These are phyloP conservation scores for Colletotrichum sp. DNA, from an alignment of 2,329 filamentous ascomycete species.

Conservation along the genomic window DNA sequence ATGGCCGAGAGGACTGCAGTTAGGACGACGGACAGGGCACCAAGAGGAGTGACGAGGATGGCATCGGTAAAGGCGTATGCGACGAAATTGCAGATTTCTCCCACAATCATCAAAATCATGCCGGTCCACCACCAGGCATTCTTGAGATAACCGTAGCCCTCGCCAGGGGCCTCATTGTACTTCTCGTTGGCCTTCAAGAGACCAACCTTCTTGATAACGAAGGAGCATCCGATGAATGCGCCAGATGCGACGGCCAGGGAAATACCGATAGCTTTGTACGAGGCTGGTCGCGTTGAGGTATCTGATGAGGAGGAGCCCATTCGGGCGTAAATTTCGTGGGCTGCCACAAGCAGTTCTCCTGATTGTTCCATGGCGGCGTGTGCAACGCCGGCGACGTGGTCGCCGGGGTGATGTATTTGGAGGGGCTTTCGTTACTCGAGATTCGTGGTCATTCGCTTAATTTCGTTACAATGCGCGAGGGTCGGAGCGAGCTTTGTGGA, in stretches of 20 bases:
- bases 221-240: conserved; percentile 91
- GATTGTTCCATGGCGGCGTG: conserved; percentile 13
- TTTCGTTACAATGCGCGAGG: background rate
- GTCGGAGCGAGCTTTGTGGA: background rate
- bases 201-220: conserved; percentile 94
- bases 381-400: conserved; percentile 4
- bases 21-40: conserved; percentile 90
- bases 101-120: conserved; percentile 96
- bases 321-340: conserved; percentile 18
- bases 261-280: conserved; percentile 88
- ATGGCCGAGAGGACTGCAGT: conserved; percentile 91
- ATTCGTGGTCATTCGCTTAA: conserved; percentile 8
- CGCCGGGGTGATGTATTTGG: conserved; percentile 10
- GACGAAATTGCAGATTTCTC: conserved; percentile 96
- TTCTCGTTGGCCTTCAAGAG: conserved; percentile 92
- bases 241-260: conserved; percentile 85
- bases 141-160: conserved; percentile 97
- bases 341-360: conserved; percentile 9
- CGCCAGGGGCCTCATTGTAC: conserved; percentile 93
- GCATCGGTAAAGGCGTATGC: conserved; percentile 97
- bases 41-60: conserved; percentile 91
- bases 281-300: conserved; percentile 44
- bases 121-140: conserved; percentile 94
- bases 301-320: conserved; percentile 18
- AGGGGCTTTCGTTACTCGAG: background rate